Percentiles rank a stretch among this genome's conserved stretches.
phyloP scores from a whole-genome alignment of 2,329 filamentous ascomycete species.

The Aspergillus sp. region DNA sequence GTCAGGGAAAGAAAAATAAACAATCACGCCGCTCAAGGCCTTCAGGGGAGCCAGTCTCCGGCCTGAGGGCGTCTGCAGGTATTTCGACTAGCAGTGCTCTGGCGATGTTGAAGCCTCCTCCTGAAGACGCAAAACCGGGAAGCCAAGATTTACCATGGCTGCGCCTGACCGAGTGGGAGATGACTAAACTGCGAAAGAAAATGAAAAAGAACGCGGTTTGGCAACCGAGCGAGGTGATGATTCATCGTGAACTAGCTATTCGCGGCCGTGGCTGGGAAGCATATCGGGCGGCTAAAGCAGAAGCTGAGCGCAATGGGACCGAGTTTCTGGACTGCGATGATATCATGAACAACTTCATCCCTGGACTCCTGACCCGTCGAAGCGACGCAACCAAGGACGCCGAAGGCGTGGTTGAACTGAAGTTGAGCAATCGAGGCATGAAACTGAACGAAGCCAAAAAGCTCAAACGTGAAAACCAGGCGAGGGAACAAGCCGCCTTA shows the following conservation, averaged over 20 bases:
- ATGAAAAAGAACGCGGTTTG: slow-evolving; percentile 74
- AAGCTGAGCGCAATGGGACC: slow-evolving; percentile 52
- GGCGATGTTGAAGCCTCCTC: slow-evolving; percentile 59
- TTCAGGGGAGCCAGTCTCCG: slow-evolving; percentile 8
- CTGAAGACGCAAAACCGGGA: slow-evolving; percentile 58
- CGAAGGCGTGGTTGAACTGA: slow-evolving; percentile 47
- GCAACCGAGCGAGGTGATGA: slow-evolving; percentile 67
- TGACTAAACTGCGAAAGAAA: slow-evolving; percentile 64
- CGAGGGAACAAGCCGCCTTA: slow-evolving; percentile 48
- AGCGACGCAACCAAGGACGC: slow-evolving; percentile 42
- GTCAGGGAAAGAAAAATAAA: slow-evolving; percentile 46
- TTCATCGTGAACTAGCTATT: slow-evolving; percentile 61
- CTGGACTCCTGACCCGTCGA: slow-evolving; percentile 40
- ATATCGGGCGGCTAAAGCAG: slow-evolving; percentile 50
- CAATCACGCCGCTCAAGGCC: slow-evolving; percentile 26
- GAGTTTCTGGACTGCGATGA: slow-evolving; percentile 60
- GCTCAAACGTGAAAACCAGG: slow-evolving; percentile 56
- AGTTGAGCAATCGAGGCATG: slow-evolving; percentile 59
- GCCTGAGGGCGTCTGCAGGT: slow-evolving; percentile 32
- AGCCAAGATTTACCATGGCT: slow-evolving; percentile 64
- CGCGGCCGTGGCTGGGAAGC: slow-evolving; percentile 56
- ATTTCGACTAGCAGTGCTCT: slow-evolving; percentile 64
- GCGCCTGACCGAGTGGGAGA: slow-evolving; percentile 65
- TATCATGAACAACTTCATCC: slow-evolving; percentile 38
- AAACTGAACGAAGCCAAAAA: slow-evolving; percentile 63